Conservation (phyloP, 768 basidiomycete species). For the Inosperma sp. region DNA sequence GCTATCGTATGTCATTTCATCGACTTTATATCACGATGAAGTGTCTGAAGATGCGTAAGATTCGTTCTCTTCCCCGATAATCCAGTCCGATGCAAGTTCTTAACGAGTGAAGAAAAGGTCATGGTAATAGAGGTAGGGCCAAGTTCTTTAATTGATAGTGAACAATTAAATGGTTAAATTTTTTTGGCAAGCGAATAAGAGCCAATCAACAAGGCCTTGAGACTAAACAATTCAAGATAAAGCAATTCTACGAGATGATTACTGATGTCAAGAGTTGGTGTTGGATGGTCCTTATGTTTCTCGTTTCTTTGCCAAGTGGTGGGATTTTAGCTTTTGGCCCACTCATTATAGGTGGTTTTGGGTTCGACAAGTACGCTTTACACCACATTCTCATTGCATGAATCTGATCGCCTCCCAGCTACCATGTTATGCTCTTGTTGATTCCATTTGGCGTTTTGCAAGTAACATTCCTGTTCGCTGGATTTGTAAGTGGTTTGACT, state of each 20-base stretch:
- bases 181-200: constrained; percentile 21
- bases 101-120: constrained; percentile 29
- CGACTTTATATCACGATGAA: background rate
- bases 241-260: constrained; percentile 30
- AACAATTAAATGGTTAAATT: background rate
- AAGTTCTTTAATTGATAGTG: background rate
- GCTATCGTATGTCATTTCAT: constrained; percentile 17
- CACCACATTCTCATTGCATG: background rate
- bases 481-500: constrained; percentile 22
- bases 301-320: constrained; percentile 22
- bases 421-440: constrained; percentile 28
- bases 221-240: constrained; percentile 29
- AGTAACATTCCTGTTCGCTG: constrained; percentile 23
- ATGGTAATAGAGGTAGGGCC: constrained; percentile 30
- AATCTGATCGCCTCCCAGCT: constrained; percentile 16
- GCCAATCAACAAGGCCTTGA: constrained; percentile 35
- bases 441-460: constrained; percentile 30
- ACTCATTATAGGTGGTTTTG: constrained; percentile 30
- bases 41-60: constrained; percentile 13
- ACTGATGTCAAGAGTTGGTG: constrained; percentile 34
- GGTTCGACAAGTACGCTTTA: constrained; percentile 26
- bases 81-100: constrained; percentile 28
- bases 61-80: constrained; percentile 33
- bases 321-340: constrained; percentile 29
- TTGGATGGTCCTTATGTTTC: constrained; percentile 27